Evolutionary conservation across 345 rosid genomes (phyloP).

Genomic region (Eucalyptus guilfoylei): DNA sequence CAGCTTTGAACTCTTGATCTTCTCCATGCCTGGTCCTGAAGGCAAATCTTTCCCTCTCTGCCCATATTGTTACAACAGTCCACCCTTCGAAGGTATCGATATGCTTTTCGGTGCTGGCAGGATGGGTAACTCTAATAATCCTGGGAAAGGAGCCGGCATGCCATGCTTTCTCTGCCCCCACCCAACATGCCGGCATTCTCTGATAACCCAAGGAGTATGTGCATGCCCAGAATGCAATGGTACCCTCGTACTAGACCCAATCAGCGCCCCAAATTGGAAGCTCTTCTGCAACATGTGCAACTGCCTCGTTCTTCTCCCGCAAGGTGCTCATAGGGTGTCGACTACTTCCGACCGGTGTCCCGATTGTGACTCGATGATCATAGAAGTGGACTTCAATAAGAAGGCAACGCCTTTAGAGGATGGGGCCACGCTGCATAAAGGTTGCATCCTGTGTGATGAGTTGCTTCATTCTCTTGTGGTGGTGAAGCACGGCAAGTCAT

Average conservation of each 20-base stretch:
- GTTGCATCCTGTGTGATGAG: conserved; percentile 87
- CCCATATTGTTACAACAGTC: conserved; percentile 86
- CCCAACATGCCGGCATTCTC: conserved; percentile 77
- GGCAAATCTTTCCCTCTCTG: conserved; percentile 92
- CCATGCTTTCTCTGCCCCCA: conserved; percentile 94
- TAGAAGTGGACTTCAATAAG: conserved; percentile 93
- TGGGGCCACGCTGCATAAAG: conserved; percentile 71
- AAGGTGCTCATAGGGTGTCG: conserved; percentile 81
- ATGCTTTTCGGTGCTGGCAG: conserved; percentile 37
- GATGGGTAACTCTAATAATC: conserved; percentile 19
- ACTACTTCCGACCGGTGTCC: conserved; percentile 55
- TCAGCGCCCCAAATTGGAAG: conserved; percentile 90
- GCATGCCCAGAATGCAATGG: conserved; percentile 97
- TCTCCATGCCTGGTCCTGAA: conserved; percentile 87
- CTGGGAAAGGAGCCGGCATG: conserved; percentile 82
- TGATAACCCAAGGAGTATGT: conserved; percentile 85
- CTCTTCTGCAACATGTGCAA: conserved; percentile 92
- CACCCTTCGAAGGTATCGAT: conserved; percentile 88
- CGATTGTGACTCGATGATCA: conserved; percentile 67
- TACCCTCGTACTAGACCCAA: conserved; percentile 77
- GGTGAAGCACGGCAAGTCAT: conserved; percentile 82
- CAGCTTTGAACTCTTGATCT: conserved; percentile 83
- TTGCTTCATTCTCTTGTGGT: conserved; percentile 81
- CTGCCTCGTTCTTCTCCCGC: conserved; percentile 84
- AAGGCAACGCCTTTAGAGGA: conserved; percentile 72